These are phyloP conservation scores for Colletotrichum chlorophyti DNA, from an alignment of 2,329 filamentous ascomycete genomes.

Conservation along the genomic window DNA sequence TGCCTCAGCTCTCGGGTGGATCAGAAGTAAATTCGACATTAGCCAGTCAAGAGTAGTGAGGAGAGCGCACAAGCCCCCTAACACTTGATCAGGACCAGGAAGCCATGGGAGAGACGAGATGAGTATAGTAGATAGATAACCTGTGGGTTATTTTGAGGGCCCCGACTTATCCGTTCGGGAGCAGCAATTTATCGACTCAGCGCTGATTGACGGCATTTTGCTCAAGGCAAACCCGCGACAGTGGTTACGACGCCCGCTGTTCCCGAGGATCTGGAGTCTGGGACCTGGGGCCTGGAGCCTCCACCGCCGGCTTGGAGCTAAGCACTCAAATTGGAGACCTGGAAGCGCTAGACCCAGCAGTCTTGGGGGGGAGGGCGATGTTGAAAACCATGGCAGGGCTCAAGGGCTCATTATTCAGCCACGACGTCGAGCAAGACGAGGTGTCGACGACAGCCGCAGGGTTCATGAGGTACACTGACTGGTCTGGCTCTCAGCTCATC, in stretches of 20 bases:
- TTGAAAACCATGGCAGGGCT: slow-evolving; percentile 9
- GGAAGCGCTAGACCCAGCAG: slow-evolving; percentile 11
- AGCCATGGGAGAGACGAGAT: not conserved
- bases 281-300: too few species aligned
- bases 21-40: too few species aligned
- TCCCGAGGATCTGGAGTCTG: not conserved
- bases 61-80: too few species aligned
- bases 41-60: too few species aligned
- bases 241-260: not conserved
- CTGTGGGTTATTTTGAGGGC: not conserved
- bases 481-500: not conserved
- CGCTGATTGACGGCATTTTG: not conserved
- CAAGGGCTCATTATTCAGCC: slow-evolving; percentile 2
- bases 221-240: too few species aligned
- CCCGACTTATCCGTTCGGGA: not conserved
- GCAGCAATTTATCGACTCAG: not conserved
- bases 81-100: not conserved
- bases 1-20: too few species aligned
- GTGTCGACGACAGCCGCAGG: not conserved
- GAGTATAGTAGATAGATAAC: too few species aligned
- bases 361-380: slow-evolving; percentile 8
- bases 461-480: too few species aligned
- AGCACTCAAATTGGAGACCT: not conserved
- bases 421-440: slow-evolving; percentile 25
- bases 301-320: not conserved